Evolutionary conservation across 2,329 filamentous ascomycete genomes (phyloP), one percentile per base, ranked within the genome.

Genomic region (Huntiella omanensis): DNA sequence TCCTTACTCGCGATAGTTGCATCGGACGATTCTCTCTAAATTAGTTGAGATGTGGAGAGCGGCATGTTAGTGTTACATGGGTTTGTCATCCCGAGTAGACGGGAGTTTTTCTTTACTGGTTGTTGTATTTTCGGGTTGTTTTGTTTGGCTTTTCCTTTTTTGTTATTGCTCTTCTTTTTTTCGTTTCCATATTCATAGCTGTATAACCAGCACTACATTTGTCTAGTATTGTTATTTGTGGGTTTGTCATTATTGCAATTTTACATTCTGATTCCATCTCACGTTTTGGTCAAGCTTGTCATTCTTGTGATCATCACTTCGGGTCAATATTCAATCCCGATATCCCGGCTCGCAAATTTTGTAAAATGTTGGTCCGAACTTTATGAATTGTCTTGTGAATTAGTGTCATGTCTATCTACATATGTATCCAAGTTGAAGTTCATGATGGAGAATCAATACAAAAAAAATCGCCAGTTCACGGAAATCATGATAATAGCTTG

Each of bases 1-100:
- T 59, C 85, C 85, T 32, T 93, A 93, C 62, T 60, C 63, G 13
- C 58, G 62, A 48, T 49, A 46, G 40, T 7, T 15, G 22, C 22
- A 28, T 28, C 2, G 22, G 7, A 28, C 22, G 22, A 10, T 10
- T 3, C 22, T 28, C 22, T 28, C 22, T 7, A 28, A 28, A 41
- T 13, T 13, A 41, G 10, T 19, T n/a, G 28, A n/a, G 10, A 13
- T 12, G 17, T 6, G 35, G 12, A 17, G 7, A 38, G 35, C 7
- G 13, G 13, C 35, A 15, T 38, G 13, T 38, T 15, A 22, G 28
- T 17, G 36, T n/a, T 36, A 13, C 41, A 6, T 40, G n/a, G 16
- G 34, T 46, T 13, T 38, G 37, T 13, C 15, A 5, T 39, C 15
- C 22, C 22, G 22, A 28, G 22, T 28, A 28, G 22, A 28, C 36